Base-by-base conservation (phyloP, 192 early-diverging fungal species). In the Backusella circina region DNA sequence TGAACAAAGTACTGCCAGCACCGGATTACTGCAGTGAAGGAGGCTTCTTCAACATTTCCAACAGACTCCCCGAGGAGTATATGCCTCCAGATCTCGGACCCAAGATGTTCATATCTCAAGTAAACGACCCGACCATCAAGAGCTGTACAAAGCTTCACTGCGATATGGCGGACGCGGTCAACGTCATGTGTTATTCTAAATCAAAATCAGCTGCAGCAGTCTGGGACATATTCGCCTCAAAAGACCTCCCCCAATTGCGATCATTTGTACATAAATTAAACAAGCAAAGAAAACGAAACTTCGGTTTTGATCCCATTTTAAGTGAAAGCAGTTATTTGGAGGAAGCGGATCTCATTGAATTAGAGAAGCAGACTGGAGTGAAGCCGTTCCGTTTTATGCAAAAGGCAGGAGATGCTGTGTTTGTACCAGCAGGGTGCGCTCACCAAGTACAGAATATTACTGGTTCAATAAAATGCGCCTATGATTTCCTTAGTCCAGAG, bases 121-220 rank as follows among this genome's bases (percentile, higher is more conserved):
- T 88, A 3, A 30, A 41, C 1, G 47, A 13, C 15, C 0, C 2
- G 0, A 4, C 0, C 16, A 47, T 47, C 2, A 47, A 47, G 15
- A 47, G 44, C 2, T 37, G 3, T 9, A 37, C 36, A 5, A 37
- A 37, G 2, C 2, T 3, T 0, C 5, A 95, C 70, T 85, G 91
- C 54, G 92, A 95, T 74, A 90, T 93, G 85, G 86, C 93, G 7
- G 92, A 95, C 66, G 92, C 92, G 1, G 90, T 92, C 23, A 95
- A 94, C 65, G 81, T 93, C 18, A 92, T 95, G 36, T 37, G 36
- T 37, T 61, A 72, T 36, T 18, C 50, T n/a, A 35, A 72, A 37
- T 7, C 32, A 9, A 32, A 67, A 9, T n/a, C 33, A 15, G 75
- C 85, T 1, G 83, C 85, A 4, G 88, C 88, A 0, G 86, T 90